Evolutionary conservation across 1,139 yeast species (phyloP).

Genomic region (Torulaspora pretoriensis): DNA sequence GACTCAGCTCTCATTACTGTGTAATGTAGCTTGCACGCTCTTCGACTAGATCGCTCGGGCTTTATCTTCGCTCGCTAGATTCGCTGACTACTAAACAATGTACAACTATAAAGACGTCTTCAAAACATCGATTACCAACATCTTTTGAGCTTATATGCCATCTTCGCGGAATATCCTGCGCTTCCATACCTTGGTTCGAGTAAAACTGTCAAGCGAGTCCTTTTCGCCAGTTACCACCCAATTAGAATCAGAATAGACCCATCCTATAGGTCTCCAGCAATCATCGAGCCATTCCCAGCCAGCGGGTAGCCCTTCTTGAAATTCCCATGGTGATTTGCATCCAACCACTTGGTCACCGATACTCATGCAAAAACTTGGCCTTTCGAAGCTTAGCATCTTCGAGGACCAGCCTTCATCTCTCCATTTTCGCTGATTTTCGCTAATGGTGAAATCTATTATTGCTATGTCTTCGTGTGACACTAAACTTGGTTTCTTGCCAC

Average conservation of each 20-base stretch:
- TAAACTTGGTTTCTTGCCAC: background rate
- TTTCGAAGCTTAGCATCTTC: constrained; percentile 28
- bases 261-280: constrained; percentile 27
- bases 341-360: constrained; percentile 5
- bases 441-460: constrained; percentile 20
- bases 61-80: too few species aligned
- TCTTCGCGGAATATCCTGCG: constrained; percentile 21
- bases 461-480: constrained; percentile 9
- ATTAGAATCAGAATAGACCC: constrained; percentile 30
- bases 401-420: constrained; percentile 25
- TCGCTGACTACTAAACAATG: too few species aligned
- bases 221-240: constrained; percentile 28
- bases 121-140: background rate
- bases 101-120: background rate
- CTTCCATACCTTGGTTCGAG: constrained; percentile 29
- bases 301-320: constrained; percentile 20
- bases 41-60: too few species aligned
- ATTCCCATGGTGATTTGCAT: constrained; percentile 21
- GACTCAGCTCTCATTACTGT: too few species aligned
- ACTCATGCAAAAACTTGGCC: constrained; percentile 17
- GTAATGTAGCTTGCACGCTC: too few species aligned
- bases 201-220: constrained; percentile 31
- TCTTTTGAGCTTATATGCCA: background rate
- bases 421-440: constrained; percentile 36
- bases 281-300: constrained; percentile 33